Base-by-base conservation (phyloP, 2,329 filamentous ascomycete species). In the Berkeleyomyces basicola region DNA sequence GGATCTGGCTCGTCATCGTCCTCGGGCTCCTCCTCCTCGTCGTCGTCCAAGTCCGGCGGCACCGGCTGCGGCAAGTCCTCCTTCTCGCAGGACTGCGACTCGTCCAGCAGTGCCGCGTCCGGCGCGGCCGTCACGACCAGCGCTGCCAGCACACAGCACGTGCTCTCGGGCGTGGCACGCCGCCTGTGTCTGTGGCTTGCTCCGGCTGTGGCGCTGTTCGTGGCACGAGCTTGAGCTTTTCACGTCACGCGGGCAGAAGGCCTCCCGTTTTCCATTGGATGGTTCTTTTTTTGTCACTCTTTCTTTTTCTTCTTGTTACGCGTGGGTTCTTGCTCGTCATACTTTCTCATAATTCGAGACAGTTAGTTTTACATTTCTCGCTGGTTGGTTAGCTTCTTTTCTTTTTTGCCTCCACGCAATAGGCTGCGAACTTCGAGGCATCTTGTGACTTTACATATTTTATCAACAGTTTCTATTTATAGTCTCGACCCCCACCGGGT, bases 1-100 rank as follows among this genome's bases (percentile, higher is more conserved):
- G 61, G 53, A 33, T 16, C 23, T 39, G 53, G 47, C 1, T 47
- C 60, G 10, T 65, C 61, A 44, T 61, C 63, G 58, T 36, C n/a
- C 7, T 31, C 39, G 1, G 55, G 31, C 7, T 40, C 42, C 9
- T 53, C 66, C 7, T 55, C 58, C 16, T 61, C 65, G 9, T 53
- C 37, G 37, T 59, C 59, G 2, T 63, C 39, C 9, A 57, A 47
- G 14, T 37, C 23, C 23, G 58, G 64, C 59, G 62, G 60, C 16
- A 51, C 40, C 3, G 63, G 65, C 5, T 59, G 64, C 61, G 62
- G 60, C 11, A 58, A 53, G 6, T 63, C 65, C 4, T 33, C 49
- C 6, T 66, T 66, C 57, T 64, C 65, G 58, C 65, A 66, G 62
- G 51, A 64, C 58, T 66, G 65, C 53, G 46, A 44, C 23, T 37